These are phyloP conservation scores for Rhytidhysteron rufulum DNA, from an alignment of 2,329 filamentous ascomycete genomes.

Conservation along the genomic window DNA sequence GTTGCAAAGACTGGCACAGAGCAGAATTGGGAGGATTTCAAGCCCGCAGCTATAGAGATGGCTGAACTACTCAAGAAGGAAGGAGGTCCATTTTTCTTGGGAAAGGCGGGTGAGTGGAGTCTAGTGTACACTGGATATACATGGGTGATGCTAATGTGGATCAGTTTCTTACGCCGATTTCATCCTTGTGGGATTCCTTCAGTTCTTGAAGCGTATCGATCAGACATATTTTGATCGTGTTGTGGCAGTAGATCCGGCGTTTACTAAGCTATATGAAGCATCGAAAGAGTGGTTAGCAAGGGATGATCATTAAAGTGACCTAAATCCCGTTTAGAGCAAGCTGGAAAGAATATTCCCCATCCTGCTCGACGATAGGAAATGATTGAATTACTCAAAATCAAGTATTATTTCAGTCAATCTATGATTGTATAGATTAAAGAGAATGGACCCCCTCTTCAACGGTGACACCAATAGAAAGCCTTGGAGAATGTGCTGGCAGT, in stretches of 20 bases:
- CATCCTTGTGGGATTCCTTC: background rate
- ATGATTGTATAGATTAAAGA: too few species aligned
- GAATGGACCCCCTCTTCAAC: too few species aligned
- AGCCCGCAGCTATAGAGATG: background rate
- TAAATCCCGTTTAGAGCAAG: background rate
- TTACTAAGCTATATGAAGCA: slow-evolving; percentile 37
- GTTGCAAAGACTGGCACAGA: background rate
- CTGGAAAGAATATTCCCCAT: too few species aligned
- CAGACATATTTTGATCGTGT: background rate
- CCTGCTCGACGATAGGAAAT: too few species aligned
- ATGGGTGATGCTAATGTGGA: background rate
- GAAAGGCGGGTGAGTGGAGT: background rate
- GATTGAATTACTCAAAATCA: too few species aligned
- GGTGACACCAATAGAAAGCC: too few species aligned
- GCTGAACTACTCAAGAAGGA: background rate
- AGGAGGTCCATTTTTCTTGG: background rate
- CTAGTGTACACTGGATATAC: too few species aligned
- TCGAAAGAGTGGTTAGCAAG: slow-evolving; percentile 38
- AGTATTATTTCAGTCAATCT: too few species aligned
- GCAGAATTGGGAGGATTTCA: background rate
- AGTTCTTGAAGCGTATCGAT: background rate
- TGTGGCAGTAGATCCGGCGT: slow-evolving; percentile 28
- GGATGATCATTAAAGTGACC: slow-evolving; percentile 23
- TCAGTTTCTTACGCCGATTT: background rate
- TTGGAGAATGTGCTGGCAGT: too few species aligned